Base-by-base conservation (phyloP, 768 basidiomycete species). In the Pilatotrama ljubarskyi region DNA sequence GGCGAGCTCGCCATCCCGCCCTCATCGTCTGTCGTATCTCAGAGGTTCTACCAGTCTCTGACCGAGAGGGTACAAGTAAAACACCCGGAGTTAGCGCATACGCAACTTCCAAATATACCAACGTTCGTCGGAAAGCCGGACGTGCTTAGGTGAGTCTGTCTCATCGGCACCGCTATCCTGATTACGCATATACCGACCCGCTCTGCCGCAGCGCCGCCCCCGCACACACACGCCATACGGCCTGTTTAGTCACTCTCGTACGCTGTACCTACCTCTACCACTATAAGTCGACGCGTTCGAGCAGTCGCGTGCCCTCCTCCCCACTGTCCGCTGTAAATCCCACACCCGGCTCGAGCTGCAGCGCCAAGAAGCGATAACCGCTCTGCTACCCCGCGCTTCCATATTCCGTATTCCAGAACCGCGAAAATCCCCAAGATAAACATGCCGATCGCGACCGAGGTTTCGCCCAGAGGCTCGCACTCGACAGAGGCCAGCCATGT, bases 401-500 rank as follows among this genome's bases (percentile, higher is more conserved):
- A 24, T 38, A 52, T 29, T 51, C 50, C 36, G 22, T 40, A 52
- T 29, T 51, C 50, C 36, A 51, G 35, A 35, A 44, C 4, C 51
- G 36, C 42, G 43, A 25, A 42, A 51, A 13, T 6, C 50, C 22
- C n/a, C 43, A 43, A 47, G 35, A 46, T 49, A 55, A 61, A 26
- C 47, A 61, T 61, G 59, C 59, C 59, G 59, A 55, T 61, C 47
- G 29, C 53, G 53, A 61, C 59, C 59, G 53, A 61, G 38, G 46
- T 61, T 55, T 61, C 59, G 48, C 52, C 53, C 40, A 29, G 32
- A 42, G 41, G 29, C 56, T 38, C 55, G 36, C 55, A 40, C 37
- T 24, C 41, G 44, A 13, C 41, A 32, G 25, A 51, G 25, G 3
- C n/a, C 25, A 26, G 49, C 29, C 42, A n/a, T 7, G 52, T 53